Evolutionary conservation across 495 filamentous ascomycete species (phyloP), one percentile per base, ranked within the genome.

Genomic region (Cenococcum geophilum): DNA sequence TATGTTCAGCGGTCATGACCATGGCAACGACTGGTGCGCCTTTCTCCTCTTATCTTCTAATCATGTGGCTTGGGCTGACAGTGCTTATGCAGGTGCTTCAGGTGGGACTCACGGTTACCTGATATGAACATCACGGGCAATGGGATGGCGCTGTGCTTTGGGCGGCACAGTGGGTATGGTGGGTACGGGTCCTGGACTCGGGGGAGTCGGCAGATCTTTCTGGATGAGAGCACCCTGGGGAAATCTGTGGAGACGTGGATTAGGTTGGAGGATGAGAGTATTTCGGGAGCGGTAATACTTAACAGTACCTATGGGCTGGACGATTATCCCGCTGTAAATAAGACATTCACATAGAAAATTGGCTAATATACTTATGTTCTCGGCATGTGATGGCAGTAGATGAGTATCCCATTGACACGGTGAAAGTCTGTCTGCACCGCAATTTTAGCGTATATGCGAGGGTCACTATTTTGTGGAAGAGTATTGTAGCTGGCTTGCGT

Each of bases 271-370:
- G 76, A 77, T 36, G 83, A 81, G 0, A 72, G 71, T n/a, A 66
- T 80, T 1, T 77, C 83, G 4, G 82, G 80, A 3, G 69, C 69
- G 11, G 80, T 89, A n/a, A 77, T 73, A 42, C 71, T 91, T 60
- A 91, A 91, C 64, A 60, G 69, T n/a, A 89, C 85, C 1, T 89
- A 86, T 71, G 84, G 86, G 0, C 49, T 73, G 49, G 86, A 91
- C 69, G 22, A 27, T 21, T 88, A 88, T 69, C 74, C 79, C 11
- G 59, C 56, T 21, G 62, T 60, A 32, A 32, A 32, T 32, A 32
- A 32, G 6, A 32, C 27, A 32, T 32, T 3, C 6, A 32, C 27
- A 32, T 32, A 32, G 27, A 32, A 32, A 32, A n/a, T n/a, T n/a
- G n/a, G n/a, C n/a, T n/a, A n/a, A n/a, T n/a, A n/a, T n/a, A n/a